Conservation (phyloP, 305 asterid species). For the Euphrasia arctica region DNA sequence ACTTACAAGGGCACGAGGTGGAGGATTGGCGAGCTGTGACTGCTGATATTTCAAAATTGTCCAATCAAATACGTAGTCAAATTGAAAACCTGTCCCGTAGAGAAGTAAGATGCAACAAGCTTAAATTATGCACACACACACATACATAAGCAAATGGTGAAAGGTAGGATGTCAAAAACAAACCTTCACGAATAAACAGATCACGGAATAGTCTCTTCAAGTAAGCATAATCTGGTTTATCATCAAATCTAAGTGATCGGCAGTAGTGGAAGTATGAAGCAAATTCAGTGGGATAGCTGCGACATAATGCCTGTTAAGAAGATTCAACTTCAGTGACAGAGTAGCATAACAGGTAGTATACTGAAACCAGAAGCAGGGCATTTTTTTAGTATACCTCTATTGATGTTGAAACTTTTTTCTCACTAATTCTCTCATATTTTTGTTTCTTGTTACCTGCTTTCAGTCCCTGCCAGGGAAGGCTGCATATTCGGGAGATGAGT, state of each 20-base stretch:
- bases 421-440: slow-evolving; percentile 82
- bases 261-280: slow-evolving; percentile 88
- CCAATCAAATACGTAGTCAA: slow-evolving; percentile 76
- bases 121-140: neutral
- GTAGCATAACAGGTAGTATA: neutral
- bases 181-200: slow-evolving; percentile 89
- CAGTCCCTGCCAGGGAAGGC: slow-evolving; percentile 96
- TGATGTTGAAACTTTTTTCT: slow-evolving; percentile 78
- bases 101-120: neutral
- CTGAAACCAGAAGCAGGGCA: neutral
- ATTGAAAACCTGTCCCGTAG: slow-evolving; percentile 53
- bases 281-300: slow-evolving; percentile 75
- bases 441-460: slow-evolving; percentile 91
- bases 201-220: slow-evolving; percentile 81
- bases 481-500: slow-evolving; percentile 18
- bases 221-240: slow-evolving; percentile 80
- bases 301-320: slow-evolving; percentile 51
- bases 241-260: slow-evolving; percentile 83
- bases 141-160: neutral
- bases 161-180: slow-evolving; percentile 4
- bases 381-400: slow-evolving; percentile 84
- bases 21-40: slow-evolving; percentile 79
- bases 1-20: slow-evolving; percentile 69
- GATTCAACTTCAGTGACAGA: neutral
- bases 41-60: slow-evolving; percentile 68